These are phyloP conservation scores for Melampsora americana DNA, from an alignment of 1,284 basidiomycete genomes.

Conservation along the genomic window DNA sequence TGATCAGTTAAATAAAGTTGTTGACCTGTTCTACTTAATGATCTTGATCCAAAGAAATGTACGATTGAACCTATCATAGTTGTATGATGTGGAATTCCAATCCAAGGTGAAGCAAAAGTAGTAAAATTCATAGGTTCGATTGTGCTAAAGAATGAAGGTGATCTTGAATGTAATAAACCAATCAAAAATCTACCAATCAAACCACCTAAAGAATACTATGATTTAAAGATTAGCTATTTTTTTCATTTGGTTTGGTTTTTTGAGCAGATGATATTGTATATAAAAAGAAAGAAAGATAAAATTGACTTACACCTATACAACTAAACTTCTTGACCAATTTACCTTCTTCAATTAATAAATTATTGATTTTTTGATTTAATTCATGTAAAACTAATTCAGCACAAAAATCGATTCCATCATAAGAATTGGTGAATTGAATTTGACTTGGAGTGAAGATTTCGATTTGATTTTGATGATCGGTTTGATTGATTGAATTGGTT, in stretches of 20 bases:
- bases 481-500: too few relatives aligned
- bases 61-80: conserved; percentile 60
- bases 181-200: conserved; percentile 72
- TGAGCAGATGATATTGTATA: background rate
- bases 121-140: conserved; percentile 72
- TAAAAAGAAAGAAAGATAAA: background rate
- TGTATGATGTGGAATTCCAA: conserved; percentile 59
- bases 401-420: conserved; percentile 72
- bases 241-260: background rate
- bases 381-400: conserved; percentile 69
- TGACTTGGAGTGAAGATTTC: conserved; percentile 61
- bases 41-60: conserved; percentile 65
- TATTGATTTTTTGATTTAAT: conserved; percentile 60
- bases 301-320: conserved; percentile 60
- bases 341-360: too few relatives aligned
- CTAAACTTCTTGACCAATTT: conserved; percentile 67
- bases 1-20: conserved; percentile 73
- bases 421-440: conserved; percentile 64
- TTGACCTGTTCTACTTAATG: conserved; percentile 78
- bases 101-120: conserved; percentile 76
- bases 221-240: too few relatives aligned
- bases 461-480: too few relatives aligned
- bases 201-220: conserved; percentile 72
- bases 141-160: conserved; percentile 63
- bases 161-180: conserved; percentile 66